phyloP scores from a whole-genome alignment of 2,329 filamentous ascomycete genomes.

The Gaeumannomyces tritici region DNA sequence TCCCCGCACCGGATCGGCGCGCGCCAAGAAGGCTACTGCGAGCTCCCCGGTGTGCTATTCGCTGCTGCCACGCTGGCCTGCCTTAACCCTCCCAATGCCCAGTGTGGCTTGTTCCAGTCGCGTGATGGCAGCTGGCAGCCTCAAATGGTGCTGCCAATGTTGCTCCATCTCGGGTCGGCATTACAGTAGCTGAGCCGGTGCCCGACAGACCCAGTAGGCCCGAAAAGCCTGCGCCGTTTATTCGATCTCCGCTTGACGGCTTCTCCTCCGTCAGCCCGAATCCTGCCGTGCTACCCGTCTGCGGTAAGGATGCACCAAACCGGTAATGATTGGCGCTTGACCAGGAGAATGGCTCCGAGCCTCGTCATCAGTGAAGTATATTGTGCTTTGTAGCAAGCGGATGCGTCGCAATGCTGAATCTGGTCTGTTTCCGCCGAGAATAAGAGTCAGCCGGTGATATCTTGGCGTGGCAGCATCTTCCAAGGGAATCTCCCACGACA shows the following conservation, averaged over 20 bases:
- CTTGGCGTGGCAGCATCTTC: too few species aligned
- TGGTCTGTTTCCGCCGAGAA: too few species aligned
- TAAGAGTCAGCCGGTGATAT: background rate
- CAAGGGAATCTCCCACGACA: background rate
- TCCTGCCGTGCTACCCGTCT: background rate
- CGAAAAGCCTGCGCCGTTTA: background rate
- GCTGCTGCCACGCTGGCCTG: background rate
- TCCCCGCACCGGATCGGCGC: background rate
- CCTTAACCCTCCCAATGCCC: background rate
- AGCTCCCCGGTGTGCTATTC: background rate
- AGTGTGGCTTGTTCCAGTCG: background rate
- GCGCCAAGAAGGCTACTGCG: background rate
- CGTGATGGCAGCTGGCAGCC: background rate
- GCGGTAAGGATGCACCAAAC: background rate
- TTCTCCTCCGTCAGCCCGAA: background rate
- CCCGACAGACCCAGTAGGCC: background rate
- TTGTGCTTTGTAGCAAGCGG: too few species aligned
- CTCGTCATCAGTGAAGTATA: background rate
- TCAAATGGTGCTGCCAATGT: too few species aligned
- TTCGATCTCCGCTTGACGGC: too few species aligned
- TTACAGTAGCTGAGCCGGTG: background rate
- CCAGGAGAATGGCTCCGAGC: background rate
- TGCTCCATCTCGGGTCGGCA: background rate
- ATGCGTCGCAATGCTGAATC: too few species aligned
- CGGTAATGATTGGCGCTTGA: background rate